Evolutionary conservation across 176 grass and related monocot genomes (phyloP), one percentile per base, ranked within the genome.

Genomic region (Microstegium vimineum): DNA sequence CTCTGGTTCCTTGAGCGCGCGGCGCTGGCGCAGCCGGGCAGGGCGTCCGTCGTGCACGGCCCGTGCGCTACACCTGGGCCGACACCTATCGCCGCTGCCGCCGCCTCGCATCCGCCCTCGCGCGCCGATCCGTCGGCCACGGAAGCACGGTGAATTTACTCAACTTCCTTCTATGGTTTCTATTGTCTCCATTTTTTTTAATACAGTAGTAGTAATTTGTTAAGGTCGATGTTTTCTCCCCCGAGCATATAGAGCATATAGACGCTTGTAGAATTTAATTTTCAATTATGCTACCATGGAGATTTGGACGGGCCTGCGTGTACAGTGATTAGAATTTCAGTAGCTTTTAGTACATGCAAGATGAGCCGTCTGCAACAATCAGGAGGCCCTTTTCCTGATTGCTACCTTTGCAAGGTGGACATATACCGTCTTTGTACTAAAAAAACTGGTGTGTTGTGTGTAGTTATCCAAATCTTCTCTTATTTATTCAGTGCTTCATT

Each of bases 1-100:
- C 93, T 98, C 42, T 95, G 96, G 96, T 98, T 98, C 89, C 91
- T 98, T 10, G 93, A 98, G 62, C 84, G 93, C 64, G 93, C 96
- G 3, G 90, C 96, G 37, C 76, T 95, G 90, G 96, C 90, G 46
- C 90, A 95, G 32, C 93, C 93, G 47, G 76, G 82, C 76, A 92
- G 87, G 79, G 74, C 65, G 3, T 83, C 96, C 10, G 41, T 95
- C 22, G 80, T 98, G 76, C 96, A 98, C 78, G 93, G 96, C 84
- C 89, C 27, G 61, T 71, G 14, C 89, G 89, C 26, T 90, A 90
- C 90, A 95, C 90, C 20, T 98, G 96, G 96, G 80, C 87, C 56
- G 83, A 98, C 12, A 95, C 96, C 73, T 95, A 95, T 82, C 90
- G 89, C 52, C 93, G 93, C 4, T 98, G 96, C 68, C 93, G 93